Evolutionary conservation across 805 yeast species (phyloP), one percentile per base, ranked within the genome.

Genomic region (Saturnispora bothae): DNA sequence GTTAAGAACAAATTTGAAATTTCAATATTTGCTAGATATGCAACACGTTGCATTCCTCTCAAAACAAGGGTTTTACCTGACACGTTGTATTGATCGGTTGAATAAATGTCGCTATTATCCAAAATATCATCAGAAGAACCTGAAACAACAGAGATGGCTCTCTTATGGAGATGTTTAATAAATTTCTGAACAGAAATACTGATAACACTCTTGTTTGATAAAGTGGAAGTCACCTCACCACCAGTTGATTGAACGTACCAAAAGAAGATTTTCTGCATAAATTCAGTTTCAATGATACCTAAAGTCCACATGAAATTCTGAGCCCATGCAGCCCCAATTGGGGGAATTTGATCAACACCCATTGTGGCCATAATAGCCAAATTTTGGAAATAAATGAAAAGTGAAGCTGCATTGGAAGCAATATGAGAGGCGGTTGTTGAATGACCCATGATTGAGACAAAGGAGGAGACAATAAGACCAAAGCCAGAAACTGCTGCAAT

Each of bases 211-310:
- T 68, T 58, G 51, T 85, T 76, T 6, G 71, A 62, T 31, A 89
- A 60, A 27, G 85, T 73, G 30, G 82, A 83, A 4, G 96, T 79
- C 1, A 94, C 76, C 1, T 69, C 56, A 41, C 98, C 98, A 28
- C 96, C 96, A 1, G 98, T 92, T 6, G 95, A 66, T 62, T 89
- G 96, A 37, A 89, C 78, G 58, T 89, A 89, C 98, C 98, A 89
- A 56, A 79, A 73, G 47, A 92, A 80, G 45, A 85, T 82, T 31
- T 66, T 58, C 58, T 88, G 96, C 74, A 89, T 80, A 52, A 86
- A 83, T 12, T 61, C 59, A 6, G 77, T 74, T 38, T 71, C 70
- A 50, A 92, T 83, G 46, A 89, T 78, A 33, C 98, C 98, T 73
- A 89, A 73, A 2, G 96, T 78, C 97, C 97, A 89, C 60, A 76